Base-by-base conservation (phyloP, 2,329 filamentous ascomycete genomes). In the Periconia sp. region DNA sequence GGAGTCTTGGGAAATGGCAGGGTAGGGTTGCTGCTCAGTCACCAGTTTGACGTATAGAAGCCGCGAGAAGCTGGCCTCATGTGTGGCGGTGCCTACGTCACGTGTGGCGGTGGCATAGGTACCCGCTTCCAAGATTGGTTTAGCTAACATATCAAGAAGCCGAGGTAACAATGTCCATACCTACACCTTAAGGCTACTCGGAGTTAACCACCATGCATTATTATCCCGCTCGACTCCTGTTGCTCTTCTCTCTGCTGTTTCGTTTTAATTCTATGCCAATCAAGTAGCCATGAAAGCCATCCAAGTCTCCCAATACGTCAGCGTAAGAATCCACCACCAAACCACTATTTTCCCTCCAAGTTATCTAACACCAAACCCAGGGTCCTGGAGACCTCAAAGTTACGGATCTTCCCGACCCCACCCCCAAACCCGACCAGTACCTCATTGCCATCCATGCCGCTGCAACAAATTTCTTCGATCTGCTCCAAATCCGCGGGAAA, bases 381-480 rank as follows among this genome's bases (percentile, higher is more conserved):
- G 87, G 86, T 33, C 91, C 92, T 1, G 79, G 86, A 57, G 90
- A 94, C 69, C 90, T 97, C 73, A 82, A 79, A 57, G 88, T 96
- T 60, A 82, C 85, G 17, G 81, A 85, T 19, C 82, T 96, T 14
- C 86, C 91, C 17, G 90, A 92, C 50, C 92, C 91, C 1, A 77
- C 78, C 1, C 90, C 92, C 1, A 80, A 81, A 9, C 75, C 85
- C 31, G 79, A 89, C 68, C 85, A 96, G 77, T 97, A 97, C 73
- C 81, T 95, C 59, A 89, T 97, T 71, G 84, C 87, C 68, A 89
- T 97, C 66, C 90, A 91, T 75, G 91, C 93, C 45, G 84, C 89
- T 0, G 93, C 91, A 18, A 90, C 91, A 66, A 97, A 97, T 78
- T 97, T 97, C 83, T 97, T 97, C 79, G 93, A 97, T 73, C 89